Percentiles rank a stretch among this genome's conserved stretches.
Conservation (phyloP, 129 eudicot species). For the Apium graveolens region DNA sequence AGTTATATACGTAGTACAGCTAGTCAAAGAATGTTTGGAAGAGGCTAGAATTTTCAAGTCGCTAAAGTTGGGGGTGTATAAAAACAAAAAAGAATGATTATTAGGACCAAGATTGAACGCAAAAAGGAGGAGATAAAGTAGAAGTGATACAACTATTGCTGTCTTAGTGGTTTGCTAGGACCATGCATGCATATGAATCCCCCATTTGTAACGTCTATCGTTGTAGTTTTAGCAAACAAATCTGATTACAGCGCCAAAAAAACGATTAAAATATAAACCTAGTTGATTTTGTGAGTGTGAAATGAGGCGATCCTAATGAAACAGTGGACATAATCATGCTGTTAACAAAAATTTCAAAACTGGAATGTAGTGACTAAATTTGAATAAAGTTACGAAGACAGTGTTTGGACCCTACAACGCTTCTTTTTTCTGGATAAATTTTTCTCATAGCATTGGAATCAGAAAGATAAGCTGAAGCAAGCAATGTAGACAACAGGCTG, state of each 20-base stretch:
- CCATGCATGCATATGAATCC: slow-evolving; percentile 6
- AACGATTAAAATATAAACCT: no score
- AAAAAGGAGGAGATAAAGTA: neutral
- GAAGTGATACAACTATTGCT: neutral
- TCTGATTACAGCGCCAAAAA: no score
- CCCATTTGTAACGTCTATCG: neutral
- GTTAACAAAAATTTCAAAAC: no score
- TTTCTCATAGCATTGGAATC: neutral
- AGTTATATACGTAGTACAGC: no score
- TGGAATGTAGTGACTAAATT: no score
- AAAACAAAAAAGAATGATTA: slow-evolving; percentile 8
- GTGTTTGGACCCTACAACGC: neutral
- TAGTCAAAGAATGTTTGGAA: neutral
- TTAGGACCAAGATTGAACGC: neutral
- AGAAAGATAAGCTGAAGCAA: no score
- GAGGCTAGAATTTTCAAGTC: neutral
- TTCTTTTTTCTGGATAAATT: neutral
- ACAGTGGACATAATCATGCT: no score
- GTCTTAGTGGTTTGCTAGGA: neutral
- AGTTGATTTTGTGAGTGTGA: no score
- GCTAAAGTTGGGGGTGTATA: neutral
- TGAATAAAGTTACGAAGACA: no score
- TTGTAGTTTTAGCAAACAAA: neutral
- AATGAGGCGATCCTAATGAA: no score
- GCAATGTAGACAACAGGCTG: neutral